phyloP scores from a whole-genome alignment of 2,329 filamentous ascomycete genomes.

The Neurospora sp. region DNA sequence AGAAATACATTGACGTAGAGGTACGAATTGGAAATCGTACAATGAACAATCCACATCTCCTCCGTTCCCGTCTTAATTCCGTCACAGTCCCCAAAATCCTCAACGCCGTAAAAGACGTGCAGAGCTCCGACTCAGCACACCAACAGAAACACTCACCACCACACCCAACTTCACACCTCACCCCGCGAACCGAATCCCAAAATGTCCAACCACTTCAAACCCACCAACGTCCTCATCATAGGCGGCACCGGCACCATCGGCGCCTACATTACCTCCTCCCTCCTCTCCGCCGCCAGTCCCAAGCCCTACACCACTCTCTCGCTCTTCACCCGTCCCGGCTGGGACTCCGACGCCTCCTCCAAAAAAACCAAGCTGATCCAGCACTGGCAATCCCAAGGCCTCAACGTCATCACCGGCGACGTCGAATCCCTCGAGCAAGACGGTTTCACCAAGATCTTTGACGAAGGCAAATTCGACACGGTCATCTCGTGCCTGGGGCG shows the following conservation, averaged over 20 bases:
- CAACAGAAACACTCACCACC: not conserved
- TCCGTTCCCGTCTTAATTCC: not conserved
- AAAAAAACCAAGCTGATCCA: constrained; percentile 38
- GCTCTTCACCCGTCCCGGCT: constrained; percentile 31
- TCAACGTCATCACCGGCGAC: constrained; percentile 47
- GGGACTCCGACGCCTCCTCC: constrained; percentile 28
- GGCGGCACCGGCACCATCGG: constrained; percentile 34
- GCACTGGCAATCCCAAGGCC: constrained; percentile 32
- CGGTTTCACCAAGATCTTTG: constrained; percentile 43
- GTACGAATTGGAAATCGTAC: not conserved
- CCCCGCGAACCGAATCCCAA: not conserved
- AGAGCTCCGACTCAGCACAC: not conserved
- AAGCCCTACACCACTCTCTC: constrained; percentile 24
- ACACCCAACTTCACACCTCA: not conserved
- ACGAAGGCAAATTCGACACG: constrained; percentile 34
- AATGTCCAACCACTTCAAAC: constrained; percentile 11
- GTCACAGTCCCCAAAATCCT: not conserved
- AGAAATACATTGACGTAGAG: not conserved
- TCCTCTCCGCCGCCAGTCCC: constrained; percentile 20
- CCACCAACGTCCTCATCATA: constrained; percentile 24
- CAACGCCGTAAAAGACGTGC: too few relatives aligned
- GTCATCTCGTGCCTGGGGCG: constrained; percentile 56
- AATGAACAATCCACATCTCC: not conserved
- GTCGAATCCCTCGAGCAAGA: constrained; percentile 35
- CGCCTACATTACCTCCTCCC: constrained; percentile 28